A percentile compares a stretch with the other conserved stretches of the same genome.
Conservation (phyloP, 2,329 filamentous ascomycete species). For the Aureobasidium sp. region DNA sequence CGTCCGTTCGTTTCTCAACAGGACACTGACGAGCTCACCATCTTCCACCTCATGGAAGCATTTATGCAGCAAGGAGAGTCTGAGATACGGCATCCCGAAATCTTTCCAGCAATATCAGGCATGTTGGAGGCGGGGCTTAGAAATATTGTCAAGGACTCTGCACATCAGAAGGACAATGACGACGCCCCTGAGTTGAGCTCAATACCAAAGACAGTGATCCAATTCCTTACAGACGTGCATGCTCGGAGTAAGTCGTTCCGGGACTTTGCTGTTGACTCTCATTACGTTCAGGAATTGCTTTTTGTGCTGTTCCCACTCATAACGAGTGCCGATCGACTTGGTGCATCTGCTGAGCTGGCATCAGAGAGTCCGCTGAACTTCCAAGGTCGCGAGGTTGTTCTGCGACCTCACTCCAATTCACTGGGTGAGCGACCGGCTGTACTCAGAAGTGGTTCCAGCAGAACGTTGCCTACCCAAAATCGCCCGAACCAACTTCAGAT, state of each 20-base stretch:
- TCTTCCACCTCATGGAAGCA: constrained; percentile 62
- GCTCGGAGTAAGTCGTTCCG: constrained; percentile 66
- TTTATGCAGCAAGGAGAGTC: constrained; percentile 53
- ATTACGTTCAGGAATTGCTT: constrained; percentile 72
- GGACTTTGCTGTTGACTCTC: constrained; percentile 71
- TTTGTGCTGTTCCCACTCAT: constrained; percentile 78
- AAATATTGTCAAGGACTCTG: constrained; percentile 44
- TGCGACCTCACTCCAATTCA: constrained; percentile 61
- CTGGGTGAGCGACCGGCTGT: constrained; percentile 52
- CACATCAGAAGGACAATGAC: constrained; percentile 38
- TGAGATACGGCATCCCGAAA: constrained; percentile 65
- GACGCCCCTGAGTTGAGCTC: constrained; percentile 33
- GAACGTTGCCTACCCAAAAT: constrained; percentile 16
- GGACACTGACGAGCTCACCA: constrained; percentile 63
- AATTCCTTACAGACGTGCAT: constrained; percentile 72
- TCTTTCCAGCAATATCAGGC: constrained; percentile 67
- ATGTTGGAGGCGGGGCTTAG: constrained; percentile 85
- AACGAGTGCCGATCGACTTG: constrained; percentile 75
- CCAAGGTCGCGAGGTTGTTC: constrained; percentile 75
- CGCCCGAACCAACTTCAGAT: constrained; percentile 44
- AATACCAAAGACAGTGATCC: constrained; percentile 66
- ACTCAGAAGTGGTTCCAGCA: constrained; percentile 55
- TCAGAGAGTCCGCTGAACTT: constrained; percentile 75
- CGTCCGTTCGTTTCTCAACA: constrained; percentile 68
- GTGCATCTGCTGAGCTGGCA: constrained; percentile 76